Percentiles rank a stretch among this genome's conserved stretches.
phyloP scores from a whole-genome alignment of 805 yeast species.

The Saturnispora mendoncae region DNA sequence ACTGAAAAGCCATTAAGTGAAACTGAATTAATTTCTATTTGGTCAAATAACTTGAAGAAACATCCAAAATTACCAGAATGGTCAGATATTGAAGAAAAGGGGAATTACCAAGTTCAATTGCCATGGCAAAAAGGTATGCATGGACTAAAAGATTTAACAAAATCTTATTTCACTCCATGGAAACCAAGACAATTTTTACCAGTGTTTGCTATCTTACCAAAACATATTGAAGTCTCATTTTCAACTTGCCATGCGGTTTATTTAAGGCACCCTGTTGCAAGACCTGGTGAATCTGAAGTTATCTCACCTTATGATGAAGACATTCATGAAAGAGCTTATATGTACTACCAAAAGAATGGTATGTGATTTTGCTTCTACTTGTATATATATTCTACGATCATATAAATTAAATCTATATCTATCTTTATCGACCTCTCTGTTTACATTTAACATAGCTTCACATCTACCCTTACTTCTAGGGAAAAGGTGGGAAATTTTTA shows the following conservation, averaged over 20 bases:
- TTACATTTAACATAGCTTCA: too few species aligned
- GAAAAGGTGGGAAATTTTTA: too few species aligned
- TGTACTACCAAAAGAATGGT: slow-evolving; percentile 82
- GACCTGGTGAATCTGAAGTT: slow-evolving; percentile 95
- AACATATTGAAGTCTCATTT: slow-evolving; percentile 84
- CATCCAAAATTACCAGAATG: slow-evolving; percentile 34
- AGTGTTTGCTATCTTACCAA: slow-evolving; percentile 86
- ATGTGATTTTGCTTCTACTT: slow-evolving; percentile 10
- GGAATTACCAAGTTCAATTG: slow-evolving; percentile 38
- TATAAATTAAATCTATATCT: not conserved
- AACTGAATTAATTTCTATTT: slow-evolving; percentile 27
- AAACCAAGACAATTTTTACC: slow-evolving; percentile 87
- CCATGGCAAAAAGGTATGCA: slow-evolving; percentile 79
- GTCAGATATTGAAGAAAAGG: slow-evolving; percentile 27
- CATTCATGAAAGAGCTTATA: slow-evolving; percentile 87
- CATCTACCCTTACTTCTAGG: too few species aligned
- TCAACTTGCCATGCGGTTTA: slow-evolving; percentile 94
- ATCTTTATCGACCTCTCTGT: too few species aligned
- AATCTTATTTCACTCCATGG: slow-evolving; percentile 95
- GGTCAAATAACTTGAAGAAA: slow-evolving; percentile 39
- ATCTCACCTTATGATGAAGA: slow-evolving; percentile 78
- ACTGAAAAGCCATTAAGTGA: slow-evolving; percentile 21
- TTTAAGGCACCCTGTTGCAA: slow-evolving; percentile 91
- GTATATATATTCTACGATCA: slow-evolving; percentile 3
- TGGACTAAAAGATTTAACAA: slow-evolving; percentile 70